phyloP scores from a whole-genome alignment of 1,284 basidiomycete species.

The Trametes sp. region DNA sequence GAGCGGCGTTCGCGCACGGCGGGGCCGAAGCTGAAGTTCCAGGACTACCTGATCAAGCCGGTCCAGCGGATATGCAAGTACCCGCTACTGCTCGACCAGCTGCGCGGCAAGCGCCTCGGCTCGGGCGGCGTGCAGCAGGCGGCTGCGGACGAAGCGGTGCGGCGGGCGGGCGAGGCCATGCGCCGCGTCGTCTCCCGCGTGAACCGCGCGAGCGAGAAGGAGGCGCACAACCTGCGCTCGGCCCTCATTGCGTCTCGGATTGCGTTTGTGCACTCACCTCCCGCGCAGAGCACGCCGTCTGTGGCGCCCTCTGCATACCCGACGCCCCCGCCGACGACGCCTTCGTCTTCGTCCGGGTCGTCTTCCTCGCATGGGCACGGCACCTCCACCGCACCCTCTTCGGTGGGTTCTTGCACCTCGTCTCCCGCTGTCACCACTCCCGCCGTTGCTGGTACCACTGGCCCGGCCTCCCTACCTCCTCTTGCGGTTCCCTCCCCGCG shows the following conservation, averaged over 20 bases:
- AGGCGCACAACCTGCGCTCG: slow-evolving; percentile 68
- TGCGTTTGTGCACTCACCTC: slow-evolving; percentile 22
- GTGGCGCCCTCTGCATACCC: slow-evolving; percentile 21
- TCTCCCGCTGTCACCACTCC: slow-evolving; percentile 19
- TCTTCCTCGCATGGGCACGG: slow-evolving; percentile 26
- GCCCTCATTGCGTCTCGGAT: slow-evolving; percentile 77
- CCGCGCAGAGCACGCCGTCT: slow-evolving; percentile 5
- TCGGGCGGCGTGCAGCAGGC: slow-evolving; percentile 36
- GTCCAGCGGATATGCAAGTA: slow-evolving; percentile 93
- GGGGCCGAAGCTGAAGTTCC: slow-evolving; percentile 61
- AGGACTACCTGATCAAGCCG: slow-evolving; percentile 90
- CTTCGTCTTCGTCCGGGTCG: slow-evolving; percentile 26
- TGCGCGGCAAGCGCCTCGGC: slow-evolving; percentile 51
- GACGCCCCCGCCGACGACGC: slow-evolving; percentile 11
- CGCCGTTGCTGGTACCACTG: not conserved
- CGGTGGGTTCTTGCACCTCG: slow-evolving; percentile 19
- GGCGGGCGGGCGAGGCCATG: slow-evolving; percentile 64
- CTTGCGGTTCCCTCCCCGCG: slow-evolving; percentile 14
- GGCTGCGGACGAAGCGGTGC: slow-evolving; percentile 14
- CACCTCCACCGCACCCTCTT: slow-evolving; percentile 11
- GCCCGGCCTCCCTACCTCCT: slow-evolving; percentile 11
- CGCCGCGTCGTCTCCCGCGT: slow-evolving; percentile 62
- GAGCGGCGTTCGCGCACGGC: slow-evolving; percentile 29
- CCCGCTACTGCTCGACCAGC: slow-evolving; percentile 84
- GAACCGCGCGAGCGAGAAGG: slow-evolving; percentile 57